Conservation (phyloP, 2,329 filamentous ascomycete species). For the Rosellinia necatrix region DNA sequence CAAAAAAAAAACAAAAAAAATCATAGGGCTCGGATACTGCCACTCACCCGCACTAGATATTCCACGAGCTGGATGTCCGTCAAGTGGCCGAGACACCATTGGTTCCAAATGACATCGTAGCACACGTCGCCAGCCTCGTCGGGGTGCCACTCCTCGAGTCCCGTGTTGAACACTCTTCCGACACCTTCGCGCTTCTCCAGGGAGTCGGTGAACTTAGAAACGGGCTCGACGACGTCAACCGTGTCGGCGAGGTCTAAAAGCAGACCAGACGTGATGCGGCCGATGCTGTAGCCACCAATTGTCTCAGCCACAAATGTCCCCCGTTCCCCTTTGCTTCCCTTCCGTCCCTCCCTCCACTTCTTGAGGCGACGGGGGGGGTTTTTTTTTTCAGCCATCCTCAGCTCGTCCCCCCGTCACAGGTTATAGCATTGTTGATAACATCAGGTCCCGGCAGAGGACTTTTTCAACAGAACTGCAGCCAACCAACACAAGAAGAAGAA, state of each 20-base stretch:
- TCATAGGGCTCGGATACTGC: too few species aligned
- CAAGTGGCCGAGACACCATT: conserved; percentile 88
- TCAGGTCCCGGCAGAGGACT: too few species aligned
- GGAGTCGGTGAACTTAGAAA: conserved; percentile 75
- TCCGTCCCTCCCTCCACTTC: too few species aligned
- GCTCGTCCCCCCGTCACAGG: too few species aligned
- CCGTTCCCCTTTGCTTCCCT: too few species aligned
- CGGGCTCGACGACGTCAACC: conserved; percentile 85
- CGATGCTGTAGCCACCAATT: conserved; percentile 63
- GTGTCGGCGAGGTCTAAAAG: conserved; percentile 70
- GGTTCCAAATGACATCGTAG: conserved; percentile 86
- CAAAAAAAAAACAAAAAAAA: not conserved
- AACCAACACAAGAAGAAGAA: not conserved
- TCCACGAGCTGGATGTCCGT: conserved; percentile 72
- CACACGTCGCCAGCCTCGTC: conserved; percentile 45
- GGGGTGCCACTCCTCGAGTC: conserved; percentile 71
- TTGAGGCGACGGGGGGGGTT: too few species aligned
- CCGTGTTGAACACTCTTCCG: conserved; percentile 69
- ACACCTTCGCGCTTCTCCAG: conserved; percentile 63
- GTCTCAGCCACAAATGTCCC: conserved; percentile 20
- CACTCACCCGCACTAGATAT: conserved; percentile 59
- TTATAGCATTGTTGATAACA: too few species aligned
- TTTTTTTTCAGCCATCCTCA: too few species aligned
- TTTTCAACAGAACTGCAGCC: not conserved
- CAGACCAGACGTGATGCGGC: conserved; percentile 78